Base-by-base conservation (phyloP, 129 eudicot genomes). In the Scalesia atractyloides region DNA sequence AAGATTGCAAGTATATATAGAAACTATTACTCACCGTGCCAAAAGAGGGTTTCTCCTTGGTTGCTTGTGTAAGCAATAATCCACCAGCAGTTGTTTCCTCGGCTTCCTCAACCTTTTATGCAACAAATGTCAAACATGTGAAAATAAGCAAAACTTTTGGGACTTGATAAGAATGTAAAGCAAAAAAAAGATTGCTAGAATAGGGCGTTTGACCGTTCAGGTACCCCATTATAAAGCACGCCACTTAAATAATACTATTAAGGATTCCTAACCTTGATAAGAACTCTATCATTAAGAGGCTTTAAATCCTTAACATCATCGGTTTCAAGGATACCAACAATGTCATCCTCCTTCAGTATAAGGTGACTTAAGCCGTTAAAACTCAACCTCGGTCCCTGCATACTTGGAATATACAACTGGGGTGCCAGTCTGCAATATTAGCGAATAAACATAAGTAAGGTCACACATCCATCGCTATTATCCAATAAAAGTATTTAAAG, bases 51-150 rank as follows among this genome's bases (percentile, higher is more conserved):
- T 89, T 92, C 69, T 92, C 97, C 74, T 89, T 92, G 82, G 79
- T 73, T 50, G 94, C 85, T 26, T 85, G 88, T 37, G 97, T 86
- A 41, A 92, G 84, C 83, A 84, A 74, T 78, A 92, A 76, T 22
- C 97, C 97, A 30, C 97, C 96, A 71, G 94, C 93, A 48, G 97
- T 92, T 33, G 80, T 87, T 39, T 86, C 83, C 69, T 92, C 97
- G 0, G 90, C 97, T 76, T 83, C 94, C 56, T 82, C 88, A 22
- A 92, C 85, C 96, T 92, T 57, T 49, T 77, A 66, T 24, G 12
- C 73, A 44, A 17, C 73, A 44, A 17, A 51, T 43, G 20, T 34
- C n/a, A 39, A 70, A 51, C 48, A 24, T 18, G 22, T 13, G 15
- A 57, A 26, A 17, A 22, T 36, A n/a, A 59, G 47, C 18, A 48